Percentiles rank a stretch among this genome's conserved stretches.
These are phyloP conservation scores for Emergomyces pasteurianus DNA, from an alignment of 2,329 filamentous ascomycete genomes.

Conservation along the genomic window DNA sequence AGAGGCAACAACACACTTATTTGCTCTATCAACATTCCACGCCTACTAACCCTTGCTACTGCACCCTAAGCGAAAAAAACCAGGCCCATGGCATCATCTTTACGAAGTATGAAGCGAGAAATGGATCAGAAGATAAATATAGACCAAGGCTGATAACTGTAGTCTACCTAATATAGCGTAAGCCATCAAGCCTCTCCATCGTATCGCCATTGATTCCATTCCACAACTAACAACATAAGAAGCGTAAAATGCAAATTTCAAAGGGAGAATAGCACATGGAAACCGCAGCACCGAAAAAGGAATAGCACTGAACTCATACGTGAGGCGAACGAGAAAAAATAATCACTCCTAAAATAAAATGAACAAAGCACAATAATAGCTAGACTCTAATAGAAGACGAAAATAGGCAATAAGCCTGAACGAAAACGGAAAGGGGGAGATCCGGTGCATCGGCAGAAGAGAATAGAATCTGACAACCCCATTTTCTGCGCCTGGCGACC, in stretches of 20 bases:
- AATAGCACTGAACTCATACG: neutral
- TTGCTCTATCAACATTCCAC: no score
- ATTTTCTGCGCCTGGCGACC: neutral
- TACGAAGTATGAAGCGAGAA: neutral
- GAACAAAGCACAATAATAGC: slow-evolving; percentile 1
- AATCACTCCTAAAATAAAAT: neutral
- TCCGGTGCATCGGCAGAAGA: neutral
- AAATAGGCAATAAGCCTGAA: slow-evolving; percentile 2
- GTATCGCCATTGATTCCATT: neutral
- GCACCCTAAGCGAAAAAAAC: no score
- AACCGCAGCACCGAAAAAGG: neutral
- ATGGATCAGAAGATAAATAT: neutral
- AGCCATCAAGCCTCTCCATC: neutral
- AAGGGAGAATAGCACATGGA: neutral
- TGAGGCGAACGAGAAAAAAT: slow-evolving; percentile 1
- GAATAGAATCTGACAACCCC: slow-evolving; percentile 1
- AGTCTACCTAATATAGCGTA: neutral
- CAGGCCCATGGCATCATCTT: no score
- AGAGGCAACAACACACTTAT: no score
- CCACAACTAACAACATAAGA: neutral
- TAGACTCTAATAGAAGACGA: slow-evolving; percentile 5
- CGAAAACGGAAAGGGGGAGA: slow-evolving; percentile 1
- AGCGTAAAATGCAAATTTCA: neutral
- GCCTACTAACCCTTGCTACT: no score
- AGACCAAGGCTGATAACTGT: neutral